Conservation (phyloP, 768 basidiomycete genomes). For the Tulasnella sp. region DNA sequence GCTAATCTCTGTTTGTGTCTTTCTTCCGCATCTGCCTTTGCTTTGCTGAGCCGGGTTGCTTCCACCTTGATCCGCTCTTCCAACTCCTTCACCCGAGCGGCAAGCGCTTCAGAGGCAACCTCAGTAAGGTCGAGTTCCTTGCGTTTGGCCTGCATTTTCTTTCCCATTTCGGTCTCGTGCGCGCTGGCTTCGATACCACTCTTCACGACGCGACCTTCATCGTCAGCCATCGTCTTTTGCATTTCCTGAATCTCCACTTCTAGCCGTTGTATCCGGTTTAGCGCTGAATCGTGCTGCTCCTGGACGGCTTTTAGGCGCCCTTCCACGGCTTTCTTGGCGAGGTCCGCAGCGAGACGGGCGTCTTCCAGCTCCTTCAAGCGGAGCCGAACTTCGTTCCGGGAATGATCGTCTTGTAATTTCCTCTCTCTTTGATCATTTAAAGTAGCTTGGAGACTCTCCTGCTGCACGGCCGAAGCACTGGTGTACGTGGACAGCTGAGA, state of each 20-base stretch:
- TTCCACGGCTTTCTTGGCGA: slow-evolving; percentile 70
- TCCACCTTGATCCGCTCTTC: slow-evolving; percentile 57
- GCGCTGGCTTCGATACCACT: slow-evolving; percentile 32
- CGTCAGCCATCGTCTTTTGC: slow-evolving; percentile 41
- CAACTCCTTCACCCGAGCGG: slow-evolving; percentile 54
- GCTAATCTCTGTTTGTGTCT: slow-evolving; percentile 29
- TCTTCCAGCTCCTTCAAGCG: slow-evolving; percentile 82
- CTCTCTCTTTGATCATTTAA: slow-evolving; percentile 58
- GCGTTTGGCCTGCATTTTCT: slow-evolving; percentile 42
- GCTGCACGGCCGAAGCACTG: slow-evolving; percentile 43
- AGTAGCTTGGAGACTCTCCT: slow-evolving; percentile 53
- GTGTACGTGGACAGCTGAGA: slow-evolving; percentile 55
- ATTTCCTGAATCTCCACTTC: slow-evolving; percentile 49
- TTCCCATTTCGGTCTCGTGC: slow-evolving; percentile 34
- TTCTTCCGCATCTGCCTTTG: slow-evolving; percentile 44
- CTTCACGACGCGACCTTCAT: slow-evolving; percentile 38
- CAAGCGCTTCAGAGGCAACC: slow-evolving; percentile 50
- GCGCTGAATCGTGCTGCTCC: slow-evolving; percentile 48
- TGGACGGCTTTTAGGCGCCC: slow-evolving; percentile 68
- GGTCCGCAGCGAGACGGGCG: slow-evolving; percentile 69
- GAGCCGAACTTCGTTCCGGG: slow-evolving; percentile 64
- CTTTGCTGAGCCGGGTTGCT: slow-evolving; percentile 44
- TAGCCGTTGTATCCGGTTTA: slow-evolving; percentile 43
- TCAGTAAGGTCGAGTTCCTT: slow-evolving; percentile 54
- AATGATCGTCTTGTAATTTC: slow-evolving; percentile 73